Evolutionary conservation across 495 filamentous ascomycete species (phyloP), one percentile per base, ranked within the genome.

Genomic region (Poronia punctata): DNA sequence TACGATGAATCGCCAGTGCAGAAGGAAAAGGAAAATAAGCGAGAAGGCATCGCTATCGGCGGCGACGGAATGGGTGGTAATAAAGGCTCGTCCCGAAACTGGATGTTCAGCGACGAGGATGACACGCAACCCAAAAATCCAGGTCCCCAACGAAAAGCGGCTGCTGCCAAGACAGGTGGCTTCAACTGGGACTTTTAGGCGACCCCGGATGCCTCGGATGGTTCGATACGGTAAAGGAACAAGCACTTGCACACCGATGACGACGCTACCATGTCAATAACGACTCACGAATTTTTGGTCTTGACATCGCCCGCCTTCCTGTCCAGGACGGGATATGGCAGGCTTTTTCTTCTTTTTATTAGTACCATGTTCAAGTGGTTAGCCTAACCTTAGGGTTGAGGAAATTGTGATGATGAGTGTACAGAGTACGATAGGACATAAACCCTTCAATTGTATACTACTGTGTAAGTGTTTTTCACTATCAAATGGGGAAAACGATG

Each of bases 11-110:
- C 78, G 4, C 79, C 83, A 15, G 65, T 58, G 25, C 57, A 70
- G 43, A 70, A 72, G 48, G 42, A n/a, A n/a, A n/a, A n/a, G n/a
- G 65, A 71, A 52, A 68, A 71, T 53, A 54, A 59, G 48, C 32
- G 55, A 36, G 46, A 32, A 34, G 71, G 76, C 24, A 79, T 82
- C 45, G 61, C 64, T 39, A 80, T 73, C 25, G 73, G 62, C 1
- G 83, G 84, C 22, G 78, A 89, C 48, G 85, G 83, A 18, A 86
- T 86, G 79, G 83, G 84, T 21, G 81, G 81, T 32, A 74, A 72
- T 45, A 83, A 76, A 56, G 80, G 73, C 11, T 50, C 67, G 11
- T 65, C 63, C n/a, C 61, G 76, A 41, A 57, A 62, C 46, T 87
- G 82, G 82, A 62, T 72, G 5, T 73, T 75, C 48, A 75, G 79